Base-by-base conservation (phyloP, 257 asterid species). In the Verbascum thapsus region DNA sequence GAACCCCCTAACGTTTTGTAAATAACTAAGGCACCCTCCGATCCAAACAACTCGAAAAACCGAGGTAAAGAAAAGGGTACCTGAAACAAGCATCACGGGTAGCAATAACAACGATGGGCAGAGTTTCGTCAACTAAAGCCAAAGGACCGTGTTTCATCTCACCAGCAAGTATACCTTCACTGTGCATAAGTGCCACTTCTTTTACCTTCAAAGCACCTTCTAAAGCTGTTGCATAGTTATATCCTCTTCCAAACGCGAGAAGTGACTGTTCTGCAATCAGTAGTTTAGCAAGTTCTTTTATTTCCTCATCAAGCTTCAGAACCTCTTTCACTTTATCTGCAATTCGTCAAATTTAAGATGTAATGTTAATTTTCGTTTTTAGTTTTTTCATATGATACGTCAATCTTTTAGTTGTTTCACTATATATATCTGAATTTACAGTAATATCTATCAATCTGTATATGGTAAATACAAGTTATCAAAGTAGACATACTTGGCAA, bases 131-230 rank as follows among this genome's bases (percentile, higher is more conserved):
- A 18, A 85, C 92, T 63, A 85, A 68, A 63, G 92, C 92, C 67
- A 85, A 67, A 12, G 88, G 92, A 37, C 92, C 92, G 53, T 85
- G 92, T 60, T 85, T 85, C 92, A 85, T 85, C 78, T 85, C 92
- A 45, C 92, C 92, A 12, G 88, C 88, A 67, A 85, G 86, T 67
- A 85, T 82, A 50, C 92, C 92, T 73, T 82, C 88, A 65, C 92
- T 85, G 57, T 85, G 92, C 92, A 85, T 85, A 13, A 85, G 85
- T 34, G 92, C 76, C 32, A 85, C 92, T 77, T 85, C 92, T 74
- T 85, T 82, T 49, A 85, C 92, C 81, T 85, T 85, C 80, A 85
- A 67, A 51, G 92, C 92, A 55, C 92, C 92, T 78, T 85, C 92
- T 50, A 85, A 60, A 54, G 92, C 85, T 41, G 88, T 82, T 15